Conservation (phyloP, 805 yeast genomes). For the Zygosaccharomyces lentus region DNA sequence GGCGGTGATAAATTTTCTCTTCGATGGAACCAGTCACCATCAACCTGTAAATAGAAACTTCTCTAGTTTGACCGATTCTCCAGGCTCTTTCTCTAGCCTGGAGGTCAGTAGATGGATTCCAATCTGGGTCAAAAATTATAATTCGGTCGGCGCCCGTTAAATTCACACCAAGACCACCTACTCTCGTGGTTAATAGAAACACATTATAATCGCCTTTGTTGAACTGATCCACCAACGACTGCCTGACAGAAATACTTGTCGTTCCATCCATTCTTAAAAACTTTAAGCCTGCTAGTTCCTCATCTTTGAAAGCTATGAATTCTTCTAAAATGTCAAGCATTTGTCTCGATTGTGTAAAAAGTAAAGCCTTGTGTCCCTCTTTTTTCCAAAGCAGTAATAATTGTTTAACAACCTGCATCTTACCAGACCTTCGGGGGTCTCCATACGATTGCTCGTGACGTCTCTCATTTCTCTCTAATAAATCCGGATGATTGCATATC, state of each 20-base stretch:
- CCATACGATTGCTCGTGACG: slow-evolving; percentile 42
- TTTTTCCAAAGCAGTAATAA: slow-evolving; percentile 69
- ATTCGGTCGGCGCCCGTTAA: slow-evolving; percentile 93
- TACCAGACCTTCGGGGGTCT: slow-evolving; percentile 67
- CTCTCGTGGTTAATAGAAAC: slow-evolving; percentile 85
- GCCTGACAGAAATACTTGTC: slow-evolving; percentile 74
- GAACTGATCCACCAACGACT: slow-evolving; percentile 73
- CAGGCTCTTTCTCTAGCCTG: slow-evolving; percentile 97
- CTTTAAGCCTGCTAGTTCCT: slow-evolving; percentile 36
- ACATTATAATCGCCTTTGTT: slow-evolving; percentile 59
- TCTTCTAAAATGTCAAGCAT: slow-evolving; percentile 85
- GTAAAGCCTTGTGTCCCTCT: slow-evolving; percentile 71
- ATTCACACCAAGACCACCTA: slow-evolving; percentile 94
- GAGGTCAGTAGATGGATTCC: slow-evolving; percentile 97
- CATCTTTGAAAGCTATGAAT: slow-evolving; percentile 46
- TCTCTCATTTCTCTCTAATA: slow-evolving; percentile 47
- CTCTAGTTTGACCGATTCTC: slow-evolving; percentile 92
- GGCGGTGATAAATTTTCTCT: slow-evolving; percentile 94
- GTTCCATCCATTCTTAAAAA: slow-evolving; percentile 93
- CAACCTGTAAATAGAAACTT: slow-evolving; percentile 82
- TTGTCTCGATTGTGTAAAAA: slow-evolving; percentile 92
- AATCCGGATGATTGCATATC: slow-evolving; percentile 94
- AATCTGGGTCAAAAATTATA: slow-evolving; percentile 92
- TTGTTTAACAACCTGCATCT: slow-evolving; percentile 81
- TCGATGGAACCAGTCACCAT: slow-evolving; percentile 96